These are phyloP conservation scores for Fonsecaea monophora DNA, from an alignment of 2,329 filamentous ascomycete species.

Conservation along the genomic window DNA sequence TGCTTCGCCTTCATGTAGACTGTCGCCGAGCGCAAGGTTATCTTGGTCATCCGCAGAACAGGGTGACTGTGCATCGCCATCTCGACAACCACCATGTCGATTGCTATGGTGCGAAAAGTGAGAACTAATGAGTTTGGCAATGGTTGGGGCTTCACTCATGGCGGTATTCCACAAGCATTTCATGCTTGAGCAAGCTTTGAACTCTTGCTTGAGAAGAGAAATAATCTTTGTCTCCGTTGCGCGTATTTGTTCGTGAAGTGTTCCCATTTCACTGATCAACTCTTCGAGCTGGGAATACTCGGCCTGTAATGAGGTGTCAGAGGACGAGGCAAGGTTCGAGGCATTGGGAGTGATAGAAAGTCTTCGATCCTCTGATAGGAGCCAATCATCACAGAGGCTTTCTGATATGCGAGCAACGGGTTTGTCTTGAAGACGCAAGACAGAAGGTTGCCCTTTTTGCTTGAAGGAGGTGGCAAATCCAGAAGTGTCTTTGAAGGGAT, in stretches of 20 bases:
- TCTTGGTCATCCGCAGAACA: slow-evolving; percentile 11
- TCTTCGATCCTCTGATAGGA: slow-evolving; percentile 27
- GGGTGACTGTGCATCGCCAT: slow-evolving; percentile 26
- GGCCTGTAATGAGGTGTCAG: slow-evolving; percentile 36
- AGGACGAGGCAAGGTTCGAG: not conserved
- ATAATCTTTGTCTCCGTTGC: slow-evolving; percentile 42
- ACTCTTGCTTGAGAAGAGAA: slow-evolving; percentile 43
- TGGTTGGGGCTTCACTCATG: slow-evolving; percentile 42
- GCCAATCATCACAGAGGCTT: slow-evolving; percentile 39
- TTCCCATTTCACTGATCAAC: slow-evolving; percentile 40
- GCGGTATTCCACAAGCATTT: slow-evolving; percentile 44
- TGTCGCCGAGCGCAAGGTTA: not conserved
- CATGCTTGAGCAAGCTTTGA: slow-evolving; percentile 40
- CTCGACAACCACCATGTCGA: slow-evolving; percentile 24
- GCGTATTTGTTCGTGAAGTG: slow-evolving; percentile 41
- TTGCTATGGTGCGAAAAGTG: slow-evolving; percentile 40
- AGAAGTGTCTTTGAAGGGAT: slow-evolving; percentile 34
- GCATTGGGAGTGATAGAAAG: slow-evolving; percentile 24
- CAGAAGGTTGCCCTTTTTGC: slow-evolving; percentile 39
- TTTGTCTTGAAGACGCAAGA: slow-evolving; percentile 42
- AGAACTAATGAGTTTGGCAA: slow-evolving; percentile 42
- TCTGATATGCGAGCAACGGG: slow-evolving; percentile 38
- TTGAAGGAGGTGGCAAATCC: slow-evolving; percentile 47
- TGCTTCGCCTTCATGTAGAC: not conserved
- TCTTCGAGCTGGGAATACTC: slow-evolving; percentile 42